Evolutionary conservation across 2,329 filamentous ascomycete genomes (phyloP).

Genomic region (Colletotrichum kahawae): DNA sequence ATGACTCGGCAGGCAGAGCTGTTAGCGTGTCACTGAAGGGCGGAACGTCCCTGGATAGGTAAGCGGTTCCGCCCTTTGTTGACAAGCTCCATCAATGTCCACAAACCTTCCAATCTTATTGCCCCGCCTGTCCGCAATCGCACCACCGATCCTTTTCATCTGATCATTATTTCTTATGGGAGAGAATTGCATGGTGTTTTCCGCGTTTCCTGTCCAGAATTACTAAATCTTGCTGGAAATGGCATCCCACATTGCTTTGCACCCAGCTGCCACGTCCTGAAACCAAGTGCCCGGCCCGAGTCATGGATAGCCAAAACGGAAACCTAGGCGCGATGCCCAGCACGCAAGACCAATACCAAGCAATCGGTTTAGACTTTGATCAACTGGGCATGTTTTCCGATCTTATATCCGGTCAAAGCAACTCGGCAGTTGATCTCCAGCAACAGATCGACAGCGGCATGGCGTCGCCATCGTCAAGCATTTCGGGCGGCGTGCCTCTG

Average conservation of each 20-base stretch:
- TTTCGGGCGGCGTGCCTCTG: background rate
- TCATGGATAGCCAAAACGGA: background rate
- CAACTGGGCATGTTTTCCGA: background rate
- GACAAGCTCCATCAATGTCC: background rate
- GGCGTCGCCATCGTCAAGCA: background rate
- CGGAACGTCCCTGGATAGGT: background rate
- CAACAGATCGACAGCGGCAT: background rate
- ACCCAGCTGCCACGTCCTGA: background rate
- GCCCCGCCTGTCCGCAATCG: background rate
- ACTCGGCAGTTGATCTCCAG: background rate
- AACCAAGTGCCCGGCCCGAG: background rate
- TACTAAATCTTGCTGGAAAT: background rate
- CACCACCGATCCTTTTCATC: background rate
- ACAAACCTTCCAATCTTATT: background rate
- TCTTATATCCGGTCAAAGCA: background rate
- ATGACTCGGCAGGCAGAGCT: background rate
- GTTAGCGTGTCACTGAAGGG: background rate
- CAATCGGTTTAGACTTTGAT: background rate
- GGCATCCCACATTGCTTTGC: background rate
- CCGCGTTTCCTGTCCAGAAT: background rate
- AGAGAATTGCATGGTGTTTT: background rate
- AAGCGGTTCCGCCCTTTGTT: background rate
- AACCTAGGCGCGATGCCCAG: background rate
- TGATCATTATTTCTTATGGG: background rate
- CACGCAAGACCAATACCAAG: background rate